These are phyloP conservation scores for Salvia splendens DNA, from an alignment of 257 asterid genomes.

Conservation along the genomic window DNA sequence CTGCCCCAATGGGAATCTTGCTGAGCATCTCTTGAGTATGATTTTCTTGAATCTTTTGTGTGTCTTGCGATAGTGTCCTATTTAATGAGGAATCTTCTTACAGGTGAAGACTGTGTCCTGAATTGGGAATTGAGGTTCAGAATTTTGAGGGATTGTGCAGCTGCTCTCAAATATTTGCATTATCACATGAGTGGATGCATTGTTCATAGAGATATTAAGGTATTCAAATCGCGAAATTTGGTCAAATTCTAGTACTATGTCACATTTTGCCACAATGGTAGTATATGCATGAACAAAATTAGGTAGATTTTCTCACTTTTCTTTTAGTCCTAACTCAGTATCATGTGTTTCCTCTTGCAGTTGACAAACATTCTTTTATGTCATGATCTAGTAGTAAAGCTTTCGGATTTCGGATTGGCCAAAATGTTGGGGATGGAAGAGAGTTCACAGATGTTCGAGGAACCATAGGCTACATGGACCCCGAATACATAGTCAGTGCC, in stretches of 20 bases:
- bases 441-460: constrained; percentile 73
- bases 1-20: constrained; percentile 68
- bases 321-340: too few species aligned
- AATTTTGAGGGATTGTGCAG: constrained; percentile 65
- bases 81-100: background rate
- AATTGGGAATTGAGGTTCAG: constrained; percentile 66
- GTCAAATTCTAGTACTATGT: too few species aligned
- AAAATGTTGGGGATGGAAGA: constrained; percentile 69
- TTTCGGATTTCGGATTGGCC: constrained; percentile 74
- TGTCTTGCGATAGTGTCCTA: background rate
- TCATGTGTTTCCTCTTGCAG: constrained; percentile 31
- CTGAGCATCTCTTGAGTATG: constrained; percentile 65
- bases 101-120: constrained; percentile 55
- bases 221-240: background rate
- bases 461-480: constrained; percentile 81
- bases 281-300: too few species aligned
- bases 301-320: too few species aligned
- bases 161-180: constrained; percentile 70
- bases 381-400: constrained; percentile 55
- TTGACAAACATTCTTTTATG: constrained; percentile 71
- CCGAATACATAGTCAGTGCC: constrained; percentile 80
- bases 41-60: background rate
- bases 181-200: constrained; percentile 63
- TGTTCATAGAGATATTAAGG: constrained; percentile 83
- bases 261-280: too few species aligned